Evolutionary conservation across 1,284 basidiomycete species (phyloP).

Genomic region (Pyrrhoderma lamaoense): DNA sequence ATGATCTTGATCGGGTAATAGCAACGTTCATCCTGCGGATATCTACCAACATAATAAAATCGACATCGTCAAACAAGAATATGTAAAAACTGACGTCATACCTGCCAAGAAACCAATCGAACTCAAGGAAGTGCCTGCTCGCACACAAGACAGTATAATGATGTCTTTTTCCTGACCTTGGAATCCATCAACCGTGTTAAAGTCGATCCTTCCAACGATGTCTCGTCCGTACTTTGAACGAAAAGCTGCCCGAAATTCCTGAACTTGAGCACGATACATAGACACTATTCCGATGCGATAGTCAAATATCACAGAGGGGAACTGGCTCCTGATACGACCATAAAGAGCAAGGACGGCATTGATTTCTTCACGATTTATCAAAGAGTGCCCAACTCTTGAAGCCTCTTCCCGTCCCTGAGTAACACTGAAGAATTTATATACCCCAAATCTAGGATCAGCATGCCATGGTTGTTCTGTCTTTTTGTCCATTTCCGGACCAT

Average conservation of each 20-base stretch:
- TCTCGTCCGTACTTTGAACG: conserved; percentile 64
- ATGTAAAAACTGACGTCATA: conserved; percentile 24
- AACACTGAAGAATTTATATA: conserved; percentile 89
- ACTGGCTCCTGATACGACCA: conserved; percentile 64
- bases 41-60: conserved; percentile 37
- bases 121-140: conserved; percentile 76
- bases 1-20: conserved; percentile 90
- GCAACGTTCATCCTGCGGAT: conserved; percentile 95
- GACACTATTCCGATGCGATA: conserved; percentile 86
- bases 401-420: conserved; percentile 47
- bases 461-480: conserved; percentile 92
- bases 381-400: conserved; percentile 53
- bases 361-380: conserved; percentile 76
- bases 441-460: conserved; percentile 67
- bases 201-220: conserved; percentile 74
- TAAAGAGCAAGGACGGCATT: conserved; percentile 78
- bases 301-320: conserved; percentile 57
- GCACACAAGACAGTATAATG: conserved; percentile 91
- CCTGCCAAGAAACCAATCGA: conserved; percentile 87
- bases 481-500: conserved; percentile 84
- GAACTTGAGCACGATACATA: conserved; percentile 92
- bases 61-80: conserved; percentile 15
- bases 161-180: conserved; percentile 98
- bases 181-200: conserved; percentile 98
- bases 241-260: conserved; percentile 72